Evolutionary conservation across 106 monocot genomes (phyloP), one percentile per base, ranked within the genome.

Genomic region (Posidonia australis): DNA sequence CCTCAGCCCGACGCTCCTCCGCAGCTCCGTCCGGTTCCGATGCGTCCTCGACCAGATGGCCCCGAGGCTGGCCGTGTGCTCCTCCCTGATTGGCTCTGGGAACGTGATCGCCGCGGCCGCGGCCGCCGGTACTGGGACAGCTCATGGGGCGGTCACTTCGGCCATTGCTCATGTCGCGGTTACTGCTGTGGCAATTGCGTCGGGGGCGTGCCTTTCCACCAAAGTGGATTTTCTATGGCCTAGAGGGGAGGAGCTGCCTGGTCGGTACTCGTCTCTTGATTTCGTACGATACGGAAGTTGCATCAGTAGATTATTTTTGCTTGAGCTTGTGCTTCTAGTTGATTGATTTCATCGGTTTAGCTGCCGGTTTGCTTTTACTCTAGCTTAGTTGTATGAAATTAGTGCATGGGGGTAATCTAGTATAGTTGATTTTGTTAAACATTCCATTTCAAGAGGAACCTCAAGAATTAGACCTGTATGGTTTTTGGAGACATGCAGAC

Each of bases 161-260:
- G 75, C 86, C 23, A 77, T 94, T 32, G 86, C 94, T 9, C 90
- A 94, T 13, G 82, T 94, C 18, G 86, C 89, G 5, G 86, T 94
- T 13, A 90, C 94, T 28, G 89, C 94, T 2, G 86, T 94, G 22
- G 94, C 94, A 51, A 94, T 94, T 43, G 94, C 90, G 5, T 94
- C 94, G 16, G 94, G 94, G 20, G 94, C 94, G 1, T 94, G 94
- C 61, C 82, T 94, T 30, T 94, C 94, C 12, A 94, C 94, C 44
- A 94, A 86, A 76, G 84, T 94, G 28, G 90, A 90, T 72, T 94
- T 89, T 68, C 81, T 94, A 31, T 86, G 90, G 86, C 94, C 94
- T 22, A 72, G 69, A 61, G 81, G 48, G 44, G 90, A 86, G 56
- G 75, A 90, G 44, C 72, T 72, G 71, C 90, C 84, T 3, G 86